Evolutionary conservation across 2,329 filamentous ascomycete species (phyloP).

Genomic region (Coniochaeta sp.): DNA sequence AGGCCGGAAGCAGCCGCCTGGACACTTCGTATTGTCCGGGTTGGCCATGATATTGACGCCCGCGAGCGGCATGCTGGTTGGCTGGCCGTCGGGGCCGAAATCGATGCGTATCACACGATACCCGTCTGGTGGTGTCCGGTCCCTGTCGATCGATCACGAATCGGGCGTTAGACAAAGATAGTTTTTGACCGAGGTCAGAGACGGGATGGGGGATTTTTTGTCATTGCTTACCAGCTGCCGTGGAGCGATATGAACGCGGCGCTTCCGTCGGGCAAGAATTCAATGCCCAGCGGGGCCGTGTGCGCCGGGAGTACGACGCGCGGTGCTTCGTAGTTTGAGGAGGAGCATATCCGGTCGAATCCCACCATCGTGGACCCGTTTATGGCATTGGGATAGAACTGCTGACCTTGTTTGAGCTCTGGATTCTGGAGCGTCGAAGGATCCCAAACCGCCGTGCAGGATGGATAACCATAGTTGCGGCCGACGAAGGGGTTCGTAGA

Average conservation of each 20-base stretch:
- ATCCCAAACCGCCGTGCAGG: conserved; percentile 27
- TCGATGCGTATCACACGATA: conserved; percentile 3
- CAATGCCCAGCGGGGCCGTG: conserved; percentile 56
- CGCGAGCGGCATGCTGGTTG: not conserved
- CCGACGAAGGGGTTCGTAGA: conserved; percentile 23
- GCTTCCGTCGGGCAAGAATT: conserved; percentile 49
- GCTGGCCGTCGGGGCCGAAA: conserved; percentile 2
- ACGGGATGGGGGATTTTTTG: no score
- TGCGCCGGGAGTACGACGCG: conserved; percentile 37
- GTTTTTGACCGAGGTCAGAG: not conserved
- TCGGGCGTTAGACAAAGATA: not conserved
- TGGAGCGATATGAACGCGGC: conserved; percentile 55
- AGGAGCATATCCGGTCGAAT: not conserved
- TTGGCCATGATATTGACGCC: not conserved
- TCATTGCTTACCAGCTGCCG: conserved; percentile 45
- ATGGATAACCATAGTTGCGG: conserved; percentile 56
- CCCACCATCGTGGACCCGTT: not conserved
- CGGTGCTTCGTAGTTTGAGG: not conserved
- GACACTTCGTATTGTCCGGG: not conserved
- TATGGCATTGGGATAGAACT: not conserved
- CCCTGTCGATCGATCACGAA: not conserved
- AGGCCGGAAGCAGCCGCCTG: conserved; percentile 2
- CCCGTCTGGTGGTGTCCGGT: conserved; percentile 4
- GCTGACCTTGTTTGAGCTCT: conserved; percentile 11
- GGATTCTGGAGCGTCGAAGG: conserved; percentile 25